Evolutionary conservation across 768 basidiomycete species (phyloP).

Genomic region (Mycena metata): DNA sequence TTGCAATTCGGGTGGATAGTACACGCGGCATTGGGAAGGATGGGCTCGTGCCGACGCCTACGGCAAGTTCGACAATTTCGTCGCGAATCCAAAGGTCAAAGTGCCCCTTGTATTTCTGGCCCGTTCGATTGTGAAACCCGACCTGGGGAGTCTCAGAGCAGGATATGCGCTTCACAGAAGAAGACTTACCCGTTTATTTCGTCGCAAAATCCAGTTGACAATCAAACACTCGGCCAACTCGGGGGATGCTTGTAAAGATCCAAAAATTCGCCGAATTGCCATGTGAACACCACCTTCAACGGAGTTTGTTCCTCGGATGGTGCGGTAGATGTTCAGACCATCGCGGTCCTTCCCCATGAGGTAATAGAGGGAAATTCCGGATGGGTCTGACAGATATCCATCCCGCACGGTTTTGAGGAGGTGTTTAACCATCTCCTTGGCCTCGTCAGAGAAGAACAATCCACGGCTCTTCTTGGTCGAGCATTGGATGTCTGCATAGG

Average conservation of each 20-base stretch:
- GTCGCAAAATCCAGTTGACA: constrained; percentile 2
- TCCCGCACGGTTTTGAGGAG: too few relatives aligned
- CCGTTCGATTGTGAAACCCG: constrained; percentile 7
- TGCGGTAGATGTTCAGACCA: constrained; percentile 34
- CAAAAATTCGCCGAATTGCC: constrained; percentile 33
- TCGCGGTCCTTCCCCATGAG: too few relatives aligned
- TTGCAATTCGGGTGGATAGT: too few relatives aligned
- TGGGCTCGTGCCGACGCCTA: too few relatives aligned
- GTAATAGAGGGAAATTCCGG: too few relatives aligned
- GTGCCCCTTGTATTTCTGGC: neutral
- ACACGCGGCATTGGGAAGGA: too few relatives aligned
- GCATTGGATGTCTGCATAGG: neutral
- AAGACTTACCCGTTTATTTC: neutral
- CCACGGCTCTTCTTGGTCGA: neutral
- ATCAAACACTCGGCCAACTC: constrained; percentile 3
- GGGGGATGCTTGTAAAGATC: constrained; percentile 37
- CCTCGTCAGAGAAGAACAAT: constrained; percentile 1
- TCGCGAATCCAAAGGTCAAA: too few relatives aligned
- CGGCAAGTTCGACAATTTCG: too few relatives aligned
- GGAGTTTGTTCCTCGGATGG: constrained; percentile 14
- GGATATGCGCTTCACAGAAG: neutral
- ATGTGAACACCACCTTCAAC: too few relatives aligned
- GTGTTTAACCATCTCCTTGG: constrained; percentile 6
- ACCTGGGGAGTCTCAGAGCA: neutral
- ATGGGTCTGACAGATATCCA: too few relatives aligned